Evolutionary conservation across 2,329 filamentous ascomycete genomes (phyloP), one percentile per base, ranked within the genome.

Genomic region (Alternaria metachromatica): DNA sequence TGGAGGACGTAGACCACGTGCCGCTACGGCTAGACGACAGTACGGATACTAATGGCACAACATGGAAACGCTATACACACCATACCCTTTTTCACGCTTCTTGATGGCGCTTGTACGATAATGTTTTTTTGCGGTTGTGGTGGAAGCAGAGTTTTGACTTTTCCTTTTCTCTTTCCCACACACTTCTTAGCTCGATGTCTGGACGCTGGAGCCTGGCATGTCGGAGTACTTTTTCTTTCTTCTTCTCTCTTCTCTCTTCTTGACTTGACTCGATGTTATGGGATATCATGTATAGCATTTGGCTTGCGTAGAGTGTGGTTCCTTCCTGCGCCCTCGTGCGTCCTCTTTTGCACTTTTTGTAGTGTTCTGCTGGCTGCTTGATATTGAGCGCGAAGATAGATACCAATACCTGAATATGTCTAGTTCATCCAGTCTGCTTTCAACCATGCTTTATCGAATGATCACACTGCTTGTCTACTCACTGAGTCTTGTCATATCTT

Each of bases 1-100:
- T 55, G 72, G 71, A 7, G 67, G 72, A 67, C 55, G 70, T 41
- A 58, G 64, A 61, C 58, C 67, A 62, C 57, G 69, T 13, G 55
- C 61, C 21, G 55, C 61, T 15, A 60, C 60, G 41, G 49, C 54
- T 57, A 62, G 66, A 61, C 58, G 66, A 51, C 61, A 62, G 44
- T 68, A 68, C 54, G 66, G 66, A 23, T 68, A 50, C 44, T 68
- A 53, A 61, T 45, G 62, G 44, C 28, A 30, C 41, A 37, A 43
- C 9, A 28, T 9, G 55, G 28, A 54, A 30, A 59, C 20, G 41
- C 25, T 15, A 11, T 25, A 23, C 13, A 48, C 30, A 25, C 10
- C 23, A 54, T 9, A 44, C 15, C 11, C 25, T 10, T 49, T 15
- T 21, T 49, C 25, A 60, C 30, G 60, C 60, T 49, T 30, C n/a